Evolutionary conservation across 306 rosid genomes (phyloP), one percentile per base, ranked within the genome.

Genomic region (Elaeagnus macrophylla): DNA sequence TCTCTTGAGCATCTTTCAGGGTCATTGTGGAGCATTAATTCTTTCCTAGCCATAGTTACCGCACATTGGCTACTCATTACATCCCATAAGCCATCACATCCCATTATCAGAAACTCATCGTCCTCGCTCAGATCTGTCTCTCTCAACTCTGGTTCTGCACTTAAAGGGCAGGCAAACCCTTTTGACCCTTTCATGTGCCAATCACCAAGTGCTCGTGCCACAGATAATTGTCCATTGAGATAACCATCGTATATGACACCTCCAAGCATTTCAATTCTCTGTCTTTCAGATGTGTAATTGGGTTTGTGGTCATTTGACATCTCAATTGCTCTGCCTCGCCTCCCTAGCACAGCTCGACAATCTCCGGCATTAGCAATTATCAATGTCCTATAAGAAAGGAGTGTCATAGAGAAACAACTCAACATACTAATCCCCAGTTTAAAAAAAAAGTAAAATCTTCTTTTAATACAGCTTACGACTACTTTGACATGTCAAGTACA

Each of bases 21-120:
- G 66, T 83, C 75, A 60, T 83, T 83, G 39, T 83, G 83, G 39
- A 52, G 77, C 85, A 79, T 69, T 8, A 83, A 81, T 43, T 76
- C 89, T 65, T 38, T 83, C 67, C 89, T 76, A 37, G 67, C 89
- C 83, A 83, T 76, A 68, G 89, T 83, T 16, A 83, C 83, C 38
- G 89, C 89, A 68, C 89, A 83, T 50, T 83, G 85, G 70, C 89
- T 83, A 52, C 89, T 83, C 89, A 83, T 83, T 17, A 83, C 89
- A 71, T 83, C 89, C 89, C 89, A 83, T 55, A 83, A 57, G 43
- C 89, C 89, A 74, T 83, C 89, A 48, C 89, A 83, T 0, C 89
- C 89, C 57, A 83, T 37, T 65, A 83, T 74, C 72, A 83, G 69
- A 61, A 83, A 83, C 65, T 83, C 89, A 44, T 83, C 89, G 35